Evolutionary conservation across 129 eudicot genomes (phyloP).

Genomic region (Silybum marianum): DNA sequence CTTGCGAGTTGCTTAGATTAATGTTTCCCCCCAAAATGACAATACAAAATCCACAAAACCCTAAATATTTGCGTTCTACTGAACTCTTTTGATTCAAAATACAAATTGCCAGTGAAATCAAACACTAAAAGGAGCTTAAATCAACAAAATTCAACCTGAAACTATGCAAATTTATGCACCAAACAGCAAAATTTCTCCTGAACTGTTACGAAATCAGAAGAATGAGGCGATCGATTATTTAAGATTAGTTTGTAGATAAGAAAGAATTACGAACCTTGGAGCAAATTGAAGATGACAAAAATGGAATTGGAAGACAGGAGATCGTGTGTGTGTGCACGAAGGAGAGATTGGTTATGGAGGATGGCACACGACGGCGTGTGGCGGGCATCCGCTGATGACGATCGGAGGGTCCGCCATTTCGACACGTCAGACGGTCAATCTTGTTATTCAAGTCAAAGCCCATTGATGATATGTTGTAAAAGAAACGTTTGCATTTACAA

Average conservation of each 20-base stretch:
- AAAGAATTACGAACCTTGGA: neutral
- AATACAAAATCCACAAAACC: neutral
- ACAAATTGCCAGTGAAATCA: neutral
- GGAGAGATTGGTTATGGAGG: constrained; percentile 13
- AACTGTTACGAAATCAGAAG: neutral
- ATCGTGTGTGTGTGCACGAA: constrained; percentile 25
- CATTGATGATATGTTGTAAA: no score
- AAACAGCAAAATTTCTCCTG: neutral
- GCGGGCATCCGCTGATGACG: constrained; percentile 19
- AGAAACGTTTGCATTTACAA: no score
- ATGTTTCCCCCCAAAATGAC: neutral
- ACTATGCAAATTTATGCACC: neutral
- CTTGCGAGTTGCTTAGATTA: neutral
- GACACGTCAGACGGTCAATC: constrained; percentile 29
- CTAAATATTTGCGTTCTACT: neutral
- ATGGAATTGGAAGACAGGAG: neutral
- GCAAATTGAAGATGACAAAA: constrained; percentile 11
- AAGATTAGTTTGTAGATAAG: constrained; percentile 3
- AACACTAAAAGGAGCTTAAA: neutral
- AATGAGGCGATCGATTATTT: neutral
- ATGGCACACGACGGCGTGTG: constrained; percentile 51
- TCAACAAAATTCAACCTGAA: neutral
- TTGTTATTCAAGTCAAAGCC: no score
- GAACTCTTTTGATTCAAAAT: neutral
- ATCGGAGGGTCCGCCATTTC: neutral